These are phyloP conservation scores for Camellia sinensis DNA, from an alignment of 148 eudicot species.

Conservation along the genomic window DNA sequence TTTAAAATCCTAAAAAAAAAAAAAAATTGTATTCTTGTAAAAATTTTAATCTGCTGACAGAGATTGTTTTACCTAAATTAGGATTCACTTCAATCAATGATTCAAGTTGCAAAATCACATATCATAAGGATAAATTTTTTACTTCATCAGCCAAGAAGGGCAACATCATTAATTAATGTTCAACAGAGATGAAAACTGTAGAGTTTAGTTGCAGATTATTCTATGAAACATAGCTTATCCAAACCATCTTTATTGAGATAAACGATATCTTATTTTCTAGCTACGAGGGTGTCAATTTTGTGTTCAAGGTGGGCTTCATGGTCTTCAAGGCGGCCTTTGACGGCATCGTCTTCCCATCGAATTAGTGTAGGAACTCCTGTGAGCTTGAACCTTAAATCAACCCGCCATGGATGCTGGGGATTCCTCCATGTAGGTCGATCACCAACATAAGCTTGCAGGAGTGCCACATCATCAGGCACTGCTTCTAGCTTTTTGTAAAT, in stretches of 20 bases:
- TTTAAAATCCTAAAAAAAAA: no score
- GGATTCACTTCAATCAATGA: not conserved
- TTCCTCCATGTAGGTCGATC: constrained; percentile 93
- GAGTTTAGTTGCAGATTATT: not conserved
- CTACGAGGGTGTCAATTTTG: constrained; percentile 58
- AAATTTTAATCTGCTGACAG: no score
- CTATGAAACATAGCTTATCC: not conserved
- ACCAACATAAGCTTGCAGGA: constrained; percentile 81
- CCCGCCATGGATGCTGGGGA: constrained; percentile 72
- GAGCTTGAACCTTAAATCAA: constrained; percentile 65
- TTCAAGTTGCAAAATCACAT: not conserved
- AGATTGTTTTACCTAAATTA: no score
- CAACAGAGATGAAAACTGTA: not conserved
- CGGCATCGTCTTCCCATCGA: constrained; percentile 63
- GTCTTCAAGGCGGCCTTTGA: constrained; percentile 80
- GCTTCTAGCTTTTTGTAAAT: constrained; percentile 76
- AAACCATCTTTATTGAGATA: not conserved
- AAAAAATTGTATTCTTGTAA: no score
- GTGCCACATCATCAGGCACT: constrained; percentile 45
- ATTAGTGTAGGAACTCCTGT: constrained; percentile 82
- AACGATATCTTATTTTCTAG: constrained; percentile 18
- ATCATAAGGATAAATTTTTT: not conserved
- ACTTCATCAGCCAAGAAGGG: not conserved
- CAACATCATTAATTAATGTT: not conserved
- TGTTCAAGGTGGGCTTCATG: constrained; percentile 73